A percentile compares a stretch with the other conserved stretches of the same genome.
Evolutionary conservation across 2,329 filamentous ascomycete species (phyloP).

Genomic region (Alternaria ethzedia): DNA sequence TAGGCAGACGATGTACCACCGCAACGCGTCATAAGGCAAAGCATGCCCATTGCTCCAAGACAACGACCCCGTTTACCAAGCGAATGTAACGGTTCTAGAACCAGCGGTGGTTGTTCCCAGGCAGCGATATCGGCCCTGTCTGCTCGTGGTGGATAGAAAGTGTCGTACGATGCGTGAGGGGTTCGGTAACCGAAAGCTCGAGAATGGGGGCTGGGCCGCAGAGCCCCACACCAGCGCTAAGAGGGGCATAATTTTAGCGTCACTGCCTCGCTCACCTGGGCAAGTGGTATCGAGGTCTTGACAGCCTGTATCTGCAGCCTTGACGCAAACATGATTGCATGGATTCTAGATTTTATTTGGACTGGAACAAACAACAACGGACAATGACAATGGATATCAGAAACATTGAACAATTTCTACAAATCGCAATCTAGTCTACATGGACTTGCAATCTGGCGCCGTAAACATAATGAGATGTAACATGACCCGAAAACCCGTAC

Average conservation of each 20-base stretch:
- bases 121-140: not conserved
- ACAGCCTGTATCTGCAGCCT: not conserved
- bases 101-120: not conserved
- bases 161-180: not conserved
- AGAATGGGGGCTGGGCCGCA: not conserved
- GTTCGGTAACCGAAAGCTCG: not conserved
- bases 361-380: not conserved
- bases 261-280: not conserved
- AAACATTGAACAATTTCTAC: not conserved
- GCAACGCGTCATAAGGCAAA: not conserved
- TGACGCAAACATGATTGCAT: not conserved
- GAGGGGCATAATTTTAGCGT: not conserved
- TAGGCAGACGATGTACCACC: not conserved
- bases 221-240: not conserved
- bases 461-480: not conserved
- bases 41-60: not conserved
- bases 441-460: not conserved
- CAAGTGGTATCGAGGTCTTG: not conserved
- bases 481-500: not conserved
- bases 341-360: not conserved
- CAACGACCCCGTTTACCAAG: not conserved
- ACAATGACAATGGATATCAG: not conserved
- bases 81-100: not conserved
- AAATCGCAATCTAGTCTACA: constrained; percentile 10
- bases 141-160: not conserved